phyloP scores from a whole-genome alignment of 345 rosid species.

The Populus simonii region DNA sequence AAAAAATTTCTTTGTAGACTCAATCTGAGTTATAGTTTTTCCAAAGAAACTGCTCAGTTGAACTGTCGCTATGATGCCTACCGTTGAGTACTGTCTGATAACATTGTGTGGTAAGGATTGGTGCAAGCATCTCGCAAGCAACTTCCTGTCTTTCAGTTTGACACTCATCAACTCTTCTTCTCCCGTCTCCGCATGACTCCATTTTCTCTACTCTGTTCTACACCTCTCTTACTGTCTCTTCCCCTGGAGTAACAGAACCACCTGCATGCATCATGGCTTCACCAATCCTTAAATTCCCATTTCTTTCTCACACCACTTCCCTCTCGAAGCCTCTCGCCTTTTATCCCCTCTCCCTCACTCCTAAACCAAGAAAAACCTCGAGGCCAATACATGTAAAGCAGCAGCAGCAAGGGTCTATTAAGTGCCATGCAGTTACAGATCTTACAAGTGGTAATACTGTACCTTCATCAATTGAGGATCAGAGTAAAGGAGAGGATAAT shows the following conservation, averaged over 20 bases:
- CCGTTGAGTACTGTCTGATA: neutral
- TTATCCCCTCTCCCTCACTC: conserved; percentile 7
- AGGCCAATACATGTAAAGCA: neutral
- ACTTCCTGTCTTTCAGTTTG: neutral
- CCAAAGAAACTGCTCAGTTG: no score
- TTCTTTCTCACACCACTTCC: conserved; percentile 16
- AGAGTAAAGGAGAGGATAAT: conserved; percentile 17
- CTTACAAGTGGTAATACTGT: conserved; percentile 4
- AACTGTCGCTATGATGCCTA: no score
- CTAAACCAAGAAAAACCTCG: neutral
- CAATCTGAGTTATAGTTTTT: no score
- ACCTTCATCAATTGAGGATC: neutral
- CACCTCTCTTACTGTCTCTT: neutral
- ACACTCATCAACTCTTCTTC: neutral
- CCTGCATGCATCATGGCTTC: conserved; percentile 20
- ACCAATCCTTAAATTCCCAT: conserved; percentile 13
- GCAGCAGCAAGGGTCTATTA: neutral
- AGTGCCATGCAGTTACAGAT: conserved; percentile 36
- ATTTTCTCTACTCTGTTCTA: neutral
- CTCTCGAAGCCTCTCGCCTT: conserved; percentile 11
- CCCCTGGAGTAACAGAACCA: neutral
- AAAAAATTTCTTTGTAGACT: no score
- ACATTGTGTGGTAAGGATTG: conserved; percentile 28
- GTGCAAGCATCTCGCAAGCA: conserved; percentile 29
- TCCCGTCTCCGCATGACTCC: neutral